These are phyloP conservation scores for Coemansia guatemalensis DNA, from an alignment of 192 early-diverging fungal genomes.

Conservation along the genomic window DNA sequence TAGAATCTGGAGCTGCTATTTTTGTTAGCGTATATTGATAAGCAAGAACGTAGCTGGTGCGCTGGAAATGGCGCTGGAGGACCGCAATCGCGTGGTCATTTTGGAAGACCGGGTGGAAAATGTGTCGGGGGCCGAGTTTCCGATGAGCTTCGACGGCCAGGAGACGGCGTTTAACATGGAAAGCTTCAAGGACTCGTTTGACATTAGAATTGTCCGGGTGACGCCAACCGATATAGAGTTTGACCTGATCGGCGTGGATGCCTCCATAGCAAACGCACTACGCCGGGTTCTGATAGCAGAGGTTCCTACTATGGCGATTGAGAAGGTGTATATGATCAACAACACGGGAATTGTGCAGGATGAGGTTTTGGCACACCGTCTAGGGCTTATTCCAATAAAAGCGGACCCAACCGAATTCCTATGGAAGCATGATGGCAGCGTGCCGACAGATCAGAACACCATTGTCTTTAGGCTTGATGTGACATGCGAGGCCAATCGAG, in stretches of 20 bases:
- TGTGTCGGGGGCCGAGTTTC: constrained; percentile 49
- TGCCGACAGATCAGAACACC: constrained; percentile 90
- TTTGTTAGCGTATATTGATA: too few relatives aligned
- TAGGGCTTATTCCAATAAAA: constrained; percentile 90
- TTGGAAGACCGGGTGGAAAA: constrained; percentile 54
- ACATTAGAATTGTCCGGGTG: constrained; percentile 40
- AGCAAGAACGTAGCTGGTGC: too few relatives aligned
- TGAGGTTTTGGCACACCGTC: constrained; percentile 87
- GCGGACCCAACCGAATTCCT: constrained; percentile 82
- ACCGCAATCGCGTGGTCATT: constrained; percentile 54
- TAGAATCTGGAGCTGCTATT: too few relatives aligned
- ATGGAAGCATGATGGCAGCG: constrained; percentile 69
- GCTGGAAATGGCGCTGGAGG: constrained; percentile 35
- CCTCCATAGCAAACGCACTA: constrained; percentile 92
- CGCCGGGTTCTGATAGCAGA: constrained; percentile 92
- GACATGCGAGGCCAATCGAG: constrained; percentile 65
- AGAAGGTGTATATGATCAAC: constrained; percentile 88
- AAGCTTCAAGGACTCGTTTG: constrained; percentile 34
- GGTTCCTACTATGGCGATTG: constrained; percentile 97
- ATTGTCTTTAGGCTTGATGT: constrained; percentile 84
- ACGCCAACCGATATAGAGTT: constrained; percentile 81
- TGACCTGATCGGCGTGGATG: constrained; percentile 92
- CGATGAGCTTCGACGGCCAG: constrained; percentile 33
- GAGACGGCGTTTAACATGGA: constrained; percentile 29
- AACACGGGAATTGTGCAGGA: constrained; percentile 92